phyloP scores from a whole-genome alignment of 768 basidiomycete species.

The Tremella yokohamensis region DNA sequence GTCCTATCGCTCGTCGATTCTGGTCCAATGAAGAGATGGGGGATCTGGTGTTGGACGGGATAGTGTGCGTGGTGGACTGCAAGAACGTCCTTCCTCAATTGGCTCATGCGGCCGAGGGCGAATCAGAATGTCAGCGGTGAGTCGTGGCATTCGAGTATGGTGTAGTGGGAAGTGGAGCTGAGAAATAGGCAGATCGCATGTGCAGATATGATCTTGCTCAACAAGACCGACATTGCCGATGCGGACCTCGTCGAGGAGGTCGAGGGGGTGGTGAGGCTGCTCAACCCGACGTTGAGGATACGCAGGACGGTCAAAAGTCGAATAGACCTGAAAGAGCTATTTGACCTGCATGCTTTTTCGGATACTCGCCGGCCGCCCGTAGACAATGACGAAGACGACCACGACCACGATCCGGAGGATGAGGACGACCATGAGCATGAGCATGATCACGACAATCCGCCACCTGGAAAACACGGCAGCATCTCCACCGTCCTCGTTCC shows the following conservation, averaged over 20 bases:
- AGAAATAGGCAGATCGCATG: conserved; percentile 72
- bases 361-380: neutral
- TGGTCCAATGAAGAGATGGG: conserved; percentile 55
- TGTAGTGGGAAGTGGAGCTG: too few relatives aligned
- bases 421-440: conserved; percentile 51
- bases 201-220: conserved; percentile 84
- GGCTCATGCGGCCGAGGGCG: too few relatives aligned
- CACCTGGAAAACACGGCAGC: conserved; percentile 56
- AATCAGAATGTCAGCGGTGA: too few relatives aligned
- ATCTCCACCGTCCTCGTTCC: conserved; percentile 70
- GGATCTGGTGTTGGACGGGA: conserved; percentile 63
- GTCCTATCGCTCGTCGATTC: conserved; percentile 49
- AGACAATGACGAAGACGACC: neutral
- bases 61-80: conserved; percentile 88
- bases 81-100: conserved; percentile 60
- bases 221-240: conserved; percentile 78
- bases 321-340: conserved; percentile 70
- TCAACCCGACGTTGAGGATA: conserved; percentile 78
- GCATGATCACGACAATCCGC: conserved; percentile 7
- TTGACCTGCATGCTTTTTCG: conserved; percentile 70
- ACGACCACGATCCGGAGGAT: conserved; percentile 35
- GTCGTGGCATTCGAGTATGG: too few relatives aligned
- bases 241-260: conserved; percentile 55
- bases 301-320: conserved; percentile 67
- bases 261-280: conserved; percentile 59